Base-by-base conservation (phyloP, 371 early-diverging fungal genomes). In the Conidiobolus incongruus region DNA sequence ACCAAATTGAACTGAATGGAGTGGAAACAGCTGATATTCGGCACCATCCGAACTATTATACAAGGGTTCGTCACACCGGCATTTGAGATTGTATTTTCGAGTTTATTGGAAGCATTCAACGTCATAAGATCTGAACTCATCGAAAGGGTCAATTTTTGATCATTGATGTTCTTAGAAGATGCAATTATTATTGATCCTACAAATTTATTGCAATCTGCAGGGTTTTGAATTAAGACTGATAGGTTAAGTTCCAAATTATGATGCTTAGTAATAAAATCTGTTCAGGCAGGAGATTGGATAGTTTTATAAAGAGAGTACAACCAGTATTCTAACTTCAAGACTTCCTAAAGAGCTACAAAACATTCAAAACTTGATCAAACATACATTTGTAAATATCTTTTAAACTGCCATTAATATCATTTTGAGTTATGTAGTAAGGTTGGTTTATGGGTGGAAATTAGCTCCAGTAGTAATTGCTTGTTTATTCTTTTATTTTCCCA, bases 161-260 rank as follows among this genome's bases (percentile, higher is more conserved):
- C 84, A 1, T 65, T 85, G 36, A 63, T 80, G 53, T 88, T 93
- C 51, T 55, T 70, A 2, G 48, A 79, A 17, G 40, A 76, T 46
- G 76, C 65, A 24, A 49, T 66, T 20, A 52, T 57, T 30, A 62
- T 70, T 20, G 56, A 73, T 24, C 39, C 69, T 16, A 58, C 58
- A 7, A 53, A 66, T 35, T 37, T 60, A 24, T 40, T 55, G 6
- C 63, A 59, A 42, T 54, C 49, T 7, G 44, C 54, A 35, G 42
- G 54, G 2, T 68, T 69, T 42, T 66, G 65, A 46, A 31, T 57
- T 32, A 59, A 63, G 13, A 66, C 68, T 41, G 76, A 72, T 47
- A 56, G 60, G 4, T 60, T 74, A 39, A 77, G 77, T 6, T 52
- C 56, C 16, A 66, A 77, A 35, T 51, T 81, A 31, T 63, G 81